These are phyloP conservation scores for Elsinoe ampelina DNA, from an alignment of 2,329 filamentous ascomycete species.

Conservation along the genomic window DNA sequence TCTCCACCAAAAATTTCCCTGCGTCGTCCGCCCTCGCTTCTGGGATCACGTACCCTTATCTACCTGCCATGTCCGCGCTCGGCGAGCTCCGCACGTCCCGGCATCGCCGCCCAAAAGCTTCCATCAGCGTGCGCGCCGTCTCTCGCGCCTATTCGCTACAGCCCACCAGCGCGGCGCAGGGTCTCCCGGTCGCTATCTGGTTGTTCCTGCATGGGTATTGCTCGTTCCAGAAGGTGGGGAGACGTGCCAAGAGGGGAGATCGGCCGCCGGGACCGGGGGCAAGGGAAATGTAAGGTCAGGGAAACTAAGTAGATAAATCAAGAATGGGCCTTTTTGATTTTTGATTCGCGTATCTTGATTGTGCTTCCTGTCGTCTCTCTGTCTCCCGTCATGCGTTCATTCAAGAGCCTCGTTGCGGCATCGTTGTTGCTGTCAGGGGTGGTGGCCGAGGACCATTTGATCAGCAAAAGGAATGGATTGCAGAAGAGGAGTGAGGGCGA, in stretches of 20 bases:
- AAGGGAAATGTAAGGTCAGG: background rate
- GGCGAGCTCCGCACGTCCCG: constrained; percentile 3
- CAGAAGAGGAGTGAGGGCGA: constrained; percentile 20
- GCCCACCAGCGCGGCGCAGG: background rate
- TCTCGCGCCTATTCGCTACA: background rate
- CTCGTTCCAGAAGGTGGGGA: constrained; percentile 9
- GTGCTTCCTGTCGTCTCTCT: background rate
- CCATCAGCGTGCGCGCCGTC: background rate
- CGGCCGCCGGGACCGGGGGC: background rate
- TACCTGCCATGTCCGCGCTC: background rate
- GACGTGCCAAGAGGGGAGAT: constrained; percentile 9
- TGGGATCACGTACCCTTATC: constrained; percentile 7
- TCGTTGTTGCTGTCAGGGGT: constrained; percentile 1
- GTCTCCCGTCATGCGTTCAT: background rate
- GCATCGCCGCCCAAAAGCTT: constrained; percentile 7
- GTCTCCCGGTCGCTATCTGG: background rate
- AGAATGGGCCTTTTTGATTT: background rate
- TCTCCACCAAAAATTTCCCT: background rate
- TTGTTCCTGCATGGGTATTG: constrained; percentile 1
- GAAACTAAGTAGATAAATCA: background rate
- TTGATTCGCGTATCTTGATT: background rate
- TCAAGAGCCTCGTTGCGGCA: background rate
- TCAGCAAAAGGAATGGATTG: constrained; percentile 18
- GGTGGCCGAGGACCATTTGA: constrained; percentile 19
- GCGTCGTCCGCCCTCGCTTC: background rate